A percentile compares a stretch with the other conserved stretches of the same genome.
Conservation (phyloP, 2,329 filamentous ascomycete species). For the Verticillium nonalfalfae region DNA sequence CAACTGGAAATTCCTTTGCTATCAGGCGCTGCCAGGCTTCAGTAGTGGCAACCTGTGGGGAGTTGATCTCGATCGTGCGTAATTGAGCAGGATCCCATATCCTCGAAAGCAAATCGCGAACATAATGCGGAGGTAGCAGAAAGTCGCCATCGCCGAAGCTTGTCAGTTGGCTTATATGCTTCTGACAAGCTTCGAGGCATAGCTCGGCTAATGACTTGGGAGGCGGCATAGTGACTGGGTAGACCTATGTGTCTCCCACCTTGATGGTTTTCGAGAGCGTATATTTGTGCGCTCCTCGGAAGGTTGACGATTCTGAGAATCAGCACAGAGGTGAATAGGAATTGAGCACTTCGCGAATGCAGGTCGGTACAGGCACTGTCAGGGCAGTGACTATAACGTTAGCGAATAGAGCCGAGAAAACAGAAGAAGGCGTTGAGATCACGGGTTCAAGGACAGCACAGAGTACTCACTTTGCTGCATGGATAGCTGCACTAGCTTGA, state of each 20-base stretch:
- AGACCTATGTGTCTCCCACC: neutral
- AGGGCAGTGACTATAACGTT: too few relatives aligned
- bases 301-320: too few relatives aligned
- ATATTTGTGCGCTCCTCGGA: too few relatives aligned
- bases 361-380: too few relatives aligned
- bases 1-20: conserved; percentile 65
- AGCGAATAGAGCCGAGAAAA: too few relatives aligned
- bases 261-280: too few relatives aligned
- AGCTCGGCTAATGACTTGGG: conserved; percentile 44
- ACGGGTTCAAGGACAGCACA: too few relatives aligned
- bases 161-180: conserved; percentile 50
- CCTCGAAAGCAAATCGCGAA: conserved; percentile 62
- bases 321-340: neutral
- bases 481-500: too few relatives aligned
- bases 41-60: conserved; percentile 67
- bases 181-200: conserved; percentile 43
- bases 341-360: too few relatives aligned
- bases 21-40: conserved; percentile 80
- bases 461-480: too few relatives aligned
- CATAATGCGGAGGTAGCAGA: conserved; percentile 16
- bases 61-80: conserved; percentile 65
- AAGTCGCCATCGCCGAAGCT: conserved; percentile 66
- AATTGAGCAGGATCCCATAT: conserved; percentile 72
- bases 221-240: conserved; percentile 2
- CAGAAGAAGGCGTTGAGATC: too few relatives aligned